phyloP scores from a whole-genome alignment of 768 basidiomycete genomes.

The Podaxis rugospora region DNA sequence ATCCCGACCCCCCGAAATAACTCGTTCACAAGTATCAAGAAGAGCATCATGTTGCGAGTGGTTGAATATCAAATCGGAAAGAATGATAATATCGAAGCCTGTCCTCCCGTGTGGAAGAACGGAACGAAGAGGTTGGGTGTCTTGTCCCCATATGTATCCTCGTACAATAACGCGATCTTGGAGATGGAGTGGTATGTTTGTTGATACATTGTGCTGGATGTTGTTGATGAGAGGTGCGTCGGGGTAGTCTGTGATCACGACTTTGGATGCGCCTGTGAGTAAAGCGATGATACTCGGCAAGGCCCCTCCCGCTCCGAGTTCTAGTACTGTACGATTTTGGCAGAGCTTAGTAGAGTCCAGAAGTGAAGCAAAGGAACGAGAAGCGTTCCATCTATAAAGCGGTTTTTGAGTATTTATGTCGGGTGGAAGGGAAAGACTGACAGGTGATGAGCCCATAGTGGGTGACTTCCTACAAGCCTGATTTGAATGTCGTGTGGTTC shows the following conservation, averaged over 20 bases:
- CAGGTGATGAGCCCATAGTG: slow-evolving; percentile 82
- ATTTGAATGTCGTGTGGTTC: slow-evolving; percentile 41
- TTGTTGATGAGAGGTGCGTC: slow-evolving; percentile 74
- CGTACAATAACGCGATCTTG: slow-evolving; percentile 30
- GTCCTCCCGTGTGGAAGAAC: slow-evolving; percentile 16
- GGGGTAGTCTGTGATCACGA: slow-evolving; percentile 91
- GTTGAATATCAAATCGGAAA: slow-evolving; percentile 94
- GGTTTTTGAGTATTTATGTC: background rate
- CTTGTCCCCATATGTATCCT: slow-evolving; percentile 82
- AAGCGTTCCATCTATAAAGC: slow-evolving; percentile 70
- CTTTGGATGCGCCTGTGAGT: slow-evolving; percentile 33
- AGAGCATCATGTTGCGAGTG: slow-evolving; percentile 92
- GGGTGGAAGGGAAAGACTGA: slow-evolving; percentile 23
- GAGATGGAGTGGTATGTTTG: slow-evolving; percentile 43
- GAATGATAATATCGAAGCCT: slow-evolving; percentile 75
- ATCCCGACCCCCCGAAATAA: slow-evolving; percentile 19
- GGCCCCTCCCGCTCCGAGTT: slow-evolving; percentile 92
- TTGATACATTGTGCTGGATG: slow-evolving; percentile 59
- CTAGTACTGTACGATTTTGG: slow-evolving; percentile 52
- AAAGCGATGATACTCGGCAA: slow-evolving; percentile 77
- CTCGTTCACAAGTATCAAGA: slow-evolving; percentile 63
- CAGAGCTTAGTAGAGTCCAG: slow-evolving; percentile 53
- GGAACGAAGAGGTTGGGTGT: slow-evolving; percentile 41
- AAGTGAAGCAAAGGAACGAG: slow-evolving; percentile 65
- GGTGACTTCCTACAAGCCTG: slow-evolving; percentile 72